These are phyloP conservation scores for Leishmania braziliensis DNA, from an alignment of 208 protist species.

Conservation along the genomic window DNA sequence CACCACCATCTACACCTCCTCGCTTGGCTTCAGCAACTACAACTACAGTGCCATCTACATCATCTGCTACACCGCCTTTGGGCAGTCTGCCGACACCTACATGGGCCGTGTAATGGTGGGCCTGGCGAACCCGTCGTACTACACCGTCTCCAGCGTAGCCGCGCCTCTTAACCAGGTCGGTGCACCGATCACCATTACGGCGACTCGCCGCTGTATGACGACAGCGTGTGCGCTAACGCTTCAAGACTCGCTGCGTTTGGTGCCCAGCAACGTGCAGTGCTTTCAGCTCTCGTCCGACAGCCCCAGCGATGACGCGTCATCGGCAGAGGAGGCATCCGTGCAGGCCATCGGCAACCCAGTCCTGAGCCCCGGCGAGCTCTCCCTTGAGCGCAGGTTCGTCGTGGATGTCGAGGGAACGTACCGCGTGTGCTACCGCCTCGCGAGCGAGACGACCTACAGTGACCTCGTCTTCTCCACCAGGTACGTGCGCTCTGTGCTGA, in stretches of 20 bases:
- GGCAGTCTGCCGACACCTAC: constrained; percentile 55
- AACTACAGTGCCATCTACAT: constrained; percentile 68
- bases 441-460: constrained; percentile 33
- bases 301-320: neutral
- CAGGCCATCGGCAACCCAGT: constrained; percentile 42
- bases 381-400: constrained; percentile 60
- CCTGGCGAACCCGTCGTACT: constrained; percentile 87
- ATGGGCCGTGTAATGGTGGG: constrained; percentile 65
- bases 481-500: constrained; percentile 34
- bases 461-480: constrained; percentile 56
- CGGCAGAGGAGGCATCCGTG: constrained; percentile 19
- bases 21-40: constrained; percentile 82
- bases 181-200: constrained; percentile 58
- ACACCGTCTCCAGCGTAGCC: constrained; percentile 57
- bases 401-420: constrained; percentile 65
- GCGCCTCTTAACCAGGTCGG: constrained; percentile 55
- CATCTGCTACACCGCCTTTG: constrained; percentile 69
- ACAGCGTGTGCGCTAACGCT: constrained; percentile 43
- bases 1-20: constrained; percentile 39
- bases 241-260: constrained; percentile 55
- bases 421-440: constrained; percentile 81
- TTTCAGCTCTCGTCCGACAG: constrained; percentile 30
- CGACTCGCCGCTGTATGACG: constrained; percentile 50
- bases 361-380: constrained; percentile 26
- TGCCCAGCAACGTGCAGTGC: constrained; percentile 44